Evolutionary conservation across 2,329 filamentous ascomycete species (phyloP), one percentile per base, ranked within the genome.

Genomic region (Whalleya microplaca): DNA sequence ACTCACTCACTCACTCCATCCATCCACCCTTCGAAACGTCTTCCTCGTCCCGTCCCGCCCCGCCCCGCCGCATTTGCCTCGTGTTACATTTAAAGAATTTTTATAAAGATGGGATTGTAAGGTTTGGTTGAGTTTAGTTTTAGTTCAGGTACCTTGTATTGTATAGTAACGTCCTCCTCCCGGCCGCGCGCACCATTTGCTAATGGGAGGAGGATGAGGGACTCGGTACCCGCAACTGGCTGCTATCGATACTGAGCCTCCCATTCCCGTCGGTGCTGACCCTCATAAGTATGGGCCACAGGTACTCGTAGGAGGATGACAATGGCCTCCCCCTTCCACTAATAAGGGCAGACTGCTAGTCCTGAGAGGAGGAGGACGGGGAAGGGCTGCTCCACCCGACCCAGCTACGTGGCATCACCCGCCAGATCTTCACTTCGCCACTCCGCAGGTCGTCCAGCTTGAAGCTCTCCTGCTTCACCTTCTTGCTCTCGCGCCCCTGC

Each of bases 401-500:
- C 92, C 93, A 99, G 71, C 84, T 88, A 67, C 91, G 84, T 41
- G 91, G 90, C 85, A 98, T 96, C 45, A 97, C 90, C 55, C 95
- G 85, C 95, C 95, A 99, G 59, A 99, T 92, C 79, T 95, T 94
- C 66, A 97, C 93, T 77, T 99, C 95, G 18, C 95, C 95, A 73
- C 89, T 94, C 71, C 91, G 84, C 72, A 99, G 71, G 76, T 99
- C 95, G 44, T 93, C 92, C 59, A 99, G 82, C 77, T 93, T 91
- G 77, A 94, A 98, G 76, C 92, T 96, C 80, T 98, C 94, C 59
- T 91, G 79, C 78, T 96, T 95, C 52, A 96, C 88, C 80, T 97
- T 98, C 74, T 90, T 94, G 72, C 87, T 93, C 78, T 98, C 94
- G 14, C 94, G 81, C 0, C 94, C 94, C 72, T 99, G 95, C 74